Evolutionary conservation across 352 stramenopile species (phyloP), one percentile per base, ranked within the genome.

Genomic region (Blastocystis sp.): DNA sequence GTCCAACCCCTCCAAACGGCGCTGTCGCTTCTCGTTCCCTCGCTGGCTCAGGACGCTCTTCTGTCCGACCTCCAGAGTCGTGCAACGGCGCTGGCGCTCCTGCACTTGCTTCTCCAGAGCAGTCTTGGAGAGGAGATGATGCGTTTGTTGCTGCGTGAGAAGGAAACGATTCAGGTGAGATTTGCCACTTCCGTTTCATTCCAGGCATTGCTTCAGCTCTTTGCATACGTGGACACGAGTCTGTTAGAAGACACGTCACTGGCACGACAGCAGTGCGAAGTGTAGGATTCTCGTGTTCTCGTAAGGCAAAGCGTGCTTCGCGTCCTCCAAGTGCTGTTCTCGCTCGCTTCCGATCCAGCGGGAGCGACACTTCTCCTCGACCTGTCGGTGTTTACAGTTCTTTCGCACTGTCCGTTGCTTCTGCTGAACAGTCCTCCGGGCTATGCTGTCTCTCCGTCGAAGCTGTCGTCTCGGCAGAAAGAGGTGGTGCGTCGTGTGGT

Each of bases 391-490:
- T 64, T 81, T n/a, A 38, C 46, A 21, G 32, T 61, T 24, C 44
- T 81, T 0, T 38, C 69, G 11, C 40, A 81, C 53, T 81, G 48
- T 29, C 69, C 69, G 21, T 24, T 81, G n/a, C 69, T 81, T 21
- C 69, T 61, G 18, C 40, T 81, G 18, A 29, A 61, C 32, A 49
- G 21, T 27, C 69, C 69, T 46, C 29, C 34, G 1, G 49, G 49
- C 49, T 81, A 48, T 51, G 48, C 69, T 21, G 48, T 81, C 11
- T 40, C 54, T 42, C 69, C 69, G 4, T 42, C 27, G 34, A 81
- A 81, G 53, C 69, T 81, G 29, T 32, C 69, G 18, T 29, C 49
- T n/a, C 11, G 21, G 21, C 69, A 81, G 48, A 27, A 51, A 11
- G 42, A 64, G 21, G 53, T 27, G 21, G 11, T 81, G 44, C 69